Conservation (phyloP, 2,329 filamentous ascomycete species). For the Alternaria infectoria region DNA sequence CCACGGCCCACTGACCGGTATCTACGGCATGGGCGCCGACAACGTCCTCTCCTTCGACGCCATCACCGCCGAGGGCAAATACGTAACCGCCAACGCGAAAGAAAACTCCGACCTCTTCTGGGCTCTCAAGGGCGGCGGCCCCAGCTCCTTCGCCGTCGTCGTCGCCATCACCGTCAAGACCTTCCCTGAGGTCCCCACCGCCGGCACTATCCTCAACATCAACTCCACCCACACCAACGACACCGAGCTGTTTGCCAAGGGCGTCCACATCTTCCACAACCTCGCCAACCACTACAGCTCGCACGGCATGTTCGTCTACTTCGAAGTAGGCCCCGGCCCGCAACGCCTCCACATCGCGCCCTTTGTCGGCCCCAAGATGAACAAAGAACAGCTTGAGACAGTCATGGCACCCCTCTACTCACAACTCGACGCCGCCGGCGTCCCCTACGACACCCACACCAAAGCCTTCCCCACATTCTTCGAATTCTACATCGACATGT, state of each 20-base stretch:
- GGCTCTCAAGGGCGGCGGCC: slow-evolving; percentile 45
- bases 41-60: slow-evolving; percentile 48
- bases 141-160: slow-evolving; percentile 40
- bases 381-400: slow-evolving; percentile 29
- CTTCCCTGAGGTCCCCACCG: slow-evolving; percentile 40
- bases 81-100: slow-evolving; percentile 36
- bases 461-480: slow-evolving; percentile 45
- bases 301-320: slow-evolving; percentile 47
- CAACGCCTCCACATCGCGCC: slow-evolving; percentile 41
- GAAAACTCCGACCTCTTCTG: slow-evolving; percentile 48
- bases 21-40: slow-evolving; percentile 49
- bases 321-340: slow-evolving; percentile 35
- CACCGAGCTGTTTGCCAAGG: slow-evolving; percentile 34
- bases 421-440: slow-evolving; percentile 36
- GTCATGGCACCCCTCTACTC: slow-evolving; percentile 38
- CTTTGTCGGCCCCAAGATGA: slow-evolving; percentile 43
- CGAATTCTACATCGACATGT: slow-evolving; percentile 46
- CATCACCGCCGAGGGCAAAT: slow-evolving; percentile 48
- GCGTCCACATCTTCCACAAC: slow-evolving; percentile 42
- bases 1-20: slow-evolving; percentile 48
- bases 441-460: slow-evolving; percentile 39
- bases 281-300: slow-evolving; percentile 41
- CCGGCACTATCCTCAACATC: slow-evolving; percentile 44
- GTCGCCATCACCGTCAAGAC: slow-evolving; percentile 43
- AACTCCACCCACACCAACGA: slow-evolving; percentile 46